These are phyloP conservation scores for Prunus mira DNA, from an alignment of 306 rosid genomes.

Conservation along the genomic window DNA sequence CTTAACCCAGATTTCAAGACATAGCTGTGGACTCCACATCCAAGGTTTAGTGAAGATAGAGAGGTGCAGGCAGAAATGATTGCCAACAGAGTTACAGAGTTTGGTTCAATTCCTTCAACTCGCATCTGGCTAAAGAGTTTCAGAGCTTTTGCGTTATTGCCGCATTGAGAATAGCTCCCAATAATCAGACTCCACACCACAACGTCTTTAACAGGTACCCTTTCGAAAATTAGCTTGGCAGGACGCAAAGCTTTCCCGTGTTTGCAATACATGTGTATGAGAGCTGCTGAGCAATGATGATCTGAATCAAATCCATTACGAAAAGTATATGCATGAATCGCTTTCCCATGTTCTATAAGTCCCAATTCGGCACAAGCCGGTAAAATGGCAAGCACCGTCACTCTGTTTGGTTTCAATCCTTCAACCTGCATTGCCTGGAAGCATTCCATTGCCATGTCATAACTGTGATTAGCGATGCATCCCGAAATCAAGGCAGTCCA, in stretches of 20 bases:
- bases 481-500: conserved; percentile 75
- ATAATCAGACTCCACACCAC: conserved; percentile 66
- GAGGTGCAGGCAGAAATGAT: conserved; percentile 53
- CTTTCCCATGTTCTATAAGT: conserved; percentile 41
- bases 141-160: conserved; percentile 43
- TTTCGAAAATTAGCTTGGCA: conserved; percentile 46
- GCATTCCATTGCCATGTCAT: conserved; percentile 38
- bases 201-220: conserved; percentile 48
- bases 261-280: conserved; percentile 51
- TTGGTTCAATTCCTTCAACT: conserved; percentile 47
- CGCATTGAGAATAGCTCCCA: conserved; percentile 48
- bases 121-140: conserved; percentile 52
- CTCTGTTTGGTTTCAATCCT: conserved; percentile 55
- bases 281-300: conserved; percentile 52
- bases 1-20: conserved; percentile 43
- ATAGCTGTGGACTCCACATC: conserved; percentile 44
- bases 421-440: conserved; percentile 49
- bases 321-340: conserved; percentile 53
- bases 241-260: conserved; percentile 32
- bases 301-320: conserved; percentile 48
- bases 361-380: conserved; percentile 52
- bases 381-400: conserved; percentile 44
- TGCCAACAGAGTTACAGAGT: conserved; percentile 52
- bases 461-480: conserved; percentile 30
- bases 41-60: conserved; percentile 40